phyloP scores from a whole-genome alignment of 2,329 filamentous ascomycete species.

The Trichophaea hybrida region DNA sequence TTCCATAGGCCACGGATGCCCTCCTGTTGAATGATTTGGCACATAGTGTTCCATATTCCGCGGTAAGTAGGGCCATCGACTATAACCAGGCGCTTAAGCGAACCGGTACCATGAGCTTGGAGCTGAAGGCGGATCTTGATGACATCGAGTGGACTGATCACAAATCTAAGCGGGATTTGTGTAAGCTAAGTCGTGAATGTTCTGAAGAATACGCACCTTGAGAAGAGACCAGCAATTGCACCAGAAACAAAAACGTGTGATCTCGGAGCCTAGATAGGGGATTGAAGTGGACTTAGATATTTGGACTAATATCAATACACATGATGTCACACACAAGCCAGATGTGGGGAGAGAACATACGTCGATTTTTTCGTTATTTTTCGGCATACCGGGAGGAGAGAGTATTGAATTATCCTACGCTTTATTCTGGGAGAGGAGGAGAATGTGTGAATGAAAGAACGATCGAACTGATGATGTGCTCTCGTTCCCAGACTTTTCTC shows the following conservation, averaged over 20 bases:
- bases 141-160: slow-evolving; percentile 89
- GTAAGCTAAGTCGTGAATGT: neutral
- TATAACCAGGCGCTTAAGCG: neutral
- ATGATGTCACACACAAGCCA: neutral
- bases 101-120: slow-evolving; percentile 48
- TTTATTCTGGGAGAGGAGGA: too few species aligned
- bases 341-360: neutral
- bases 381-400: neutral
- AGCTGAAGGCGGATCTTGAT: slow-evolving; percentile 96
- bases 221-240: slow-evolving; percentile 67
- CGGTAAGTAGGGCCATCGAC: slow-evolving; percentile 42
- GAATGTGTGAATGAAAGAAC: too few species aligned
- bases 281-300: neutral
- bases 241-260: slow-evolving; percentile 52
- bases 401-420: too few species aligned
- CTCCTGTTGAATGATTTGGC: slow-evolving; percentile 63
- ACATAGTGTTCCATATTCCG: slow-evolving; percentile 61
- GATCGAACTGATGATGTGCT: too few species aligned
- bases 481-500: too few species aligned
- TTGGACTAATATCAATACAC: neutral
- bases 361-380: slow-evolving; percentile 4
- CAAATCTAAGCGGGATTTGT: slow-evolving; percentile 47
- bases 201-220: slow-evolving; percentile 44
- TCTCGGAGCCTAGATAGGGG: slow-evolving; percentile 43
- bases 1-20: slow-evolving; percentile 85